A percentile compares a stretch with the other conserved stretches of the same genome.
phyloP scores from a whole-genome alignment of 352 stramenopile genomes.

The Globisporangium yorkense region DNA sequence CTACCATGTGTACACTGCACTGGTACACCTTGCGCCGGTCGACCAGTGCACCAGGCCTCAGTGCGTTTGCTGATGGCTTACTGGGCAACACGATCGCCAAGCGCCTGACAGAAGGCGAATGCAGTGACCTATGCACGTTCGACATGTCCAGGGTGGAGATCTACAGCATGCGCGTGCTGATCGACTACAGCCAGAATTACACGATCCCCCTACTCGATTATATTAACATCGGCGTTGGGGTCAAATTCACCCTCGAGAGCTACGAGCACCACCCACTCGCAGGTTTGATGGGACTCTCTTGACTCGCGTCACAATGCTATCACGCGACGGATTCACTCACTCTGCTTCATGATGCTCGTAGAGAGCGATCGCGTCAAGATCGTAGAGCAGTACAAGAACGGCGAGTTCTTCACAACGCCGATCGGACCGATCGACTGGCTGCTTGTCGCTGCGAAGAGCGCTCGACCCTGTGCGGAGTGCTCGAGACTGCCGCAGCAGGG shows the following conservation, averaged over 20 bases:
- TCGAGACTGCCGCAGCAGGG: too few species aligned
- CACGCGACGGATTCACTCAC: too few species aligned
- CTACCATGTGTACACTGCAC: slow-evolving; percentile 31
- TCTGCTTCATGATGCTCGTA: neutral
- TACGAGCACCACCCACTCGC: slow-evolving; percentile 54
- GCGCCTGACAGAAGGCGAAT: slow-evolving; percentile 7
- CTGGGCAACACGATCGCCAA: too few species aligned
- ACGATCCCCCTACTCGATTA: neutral
- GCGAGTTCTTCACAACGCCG: too few species aligned
- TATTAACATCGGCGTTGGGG: too few species aligned
- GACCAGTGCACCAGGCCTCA: slow-evolving; percentile 18
- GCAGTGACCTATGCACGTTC: slow-evolving; percentile 30
- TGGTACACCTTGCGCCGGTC: slow-evolving; percentile 41
- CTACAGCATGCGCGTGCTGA: slow-evolving; percentile 55
- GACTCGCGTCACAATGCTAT: neutral
- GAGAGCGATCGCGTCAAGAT: neutral
- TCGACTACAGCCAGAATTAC: slow-evolving; percentile 13
- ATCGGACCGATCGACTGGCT: too few species aligned
- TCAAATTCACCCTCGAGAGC: slow-evolving; percentile 38
- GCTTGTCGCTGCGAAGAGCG: too few species aligned
- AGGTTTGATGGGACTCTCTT: slow-evolving; percentile 12
- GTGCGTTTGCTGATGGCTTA: neutral
- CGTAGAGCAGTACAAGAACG: neutral
- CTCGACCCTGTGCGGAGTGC: too few species aligned
- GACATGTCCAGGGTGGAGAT: slow-evolving; percentile 56